phyloP scores from a whole-genome alignment of 768 basidiomycete genomes.

The Auriscalpium orientale region DNA sequence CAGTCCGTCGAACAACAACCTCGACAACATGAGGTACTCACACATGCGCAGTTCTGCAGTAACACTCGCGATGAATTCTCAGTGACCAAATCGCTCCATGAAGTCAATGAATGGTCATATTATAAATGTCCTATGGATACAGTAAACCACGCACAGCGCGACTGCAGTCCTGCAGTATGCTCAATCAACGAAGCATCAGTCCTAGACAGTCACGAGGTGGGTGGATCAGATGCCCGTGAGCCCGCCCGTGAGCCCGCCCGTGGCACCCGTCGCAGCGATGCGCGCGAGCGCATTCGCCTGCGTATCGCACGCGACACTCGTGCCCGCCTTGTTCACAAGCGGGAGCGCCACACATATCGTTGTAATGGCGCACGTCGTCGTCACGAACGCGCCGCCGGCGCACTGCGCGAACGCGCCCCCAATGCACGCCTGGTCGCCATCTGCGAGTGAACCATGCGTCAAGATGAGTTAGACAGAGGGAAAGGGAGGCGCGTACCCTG shows the following conservation, averaged over 20 bases:
- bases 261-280: conserved; percentile 28
- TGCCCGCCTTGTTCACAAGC: conserved; percentile 33
- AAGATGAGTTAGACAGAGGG: neutral
- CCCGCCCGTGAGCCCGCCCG: conserved; percentile 22
- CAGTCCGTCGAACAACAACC: no score
- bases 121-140: no score
- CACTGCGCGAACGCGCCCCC: conserved; percentile 34
- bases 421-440: conserved; percentile 30
- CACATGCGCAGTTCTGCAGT: no score
- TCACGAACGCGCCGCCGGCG: conserved; percentile 25
- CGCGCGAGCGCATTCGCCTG: conserved; percentile 25
- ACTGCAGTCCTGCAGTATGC: no score
- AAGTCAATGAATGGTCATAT: no score
- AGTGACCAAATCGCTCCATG: no score
- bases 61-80: no score
- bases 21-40: no score
- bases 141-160: no score
- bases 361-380: conserved; percentile 25
- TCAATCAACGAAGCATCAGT: no score
- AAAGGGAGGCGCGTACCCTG: conserved; percentile 17
- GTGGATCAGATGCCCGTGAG: no score
- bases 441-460: conserved; percentile 10
- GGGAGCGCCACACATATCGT: conserved; percentile 33
- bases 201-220: no score
- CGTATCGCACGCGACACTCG: conserved; percentile 29